Percentiles rank a stretch among this genome's conserved stretches.
phyloP scores from a whole-genome alignment of 2,329 filamentous ascomycete species.

The Xylariaceae sp. region DNA sequence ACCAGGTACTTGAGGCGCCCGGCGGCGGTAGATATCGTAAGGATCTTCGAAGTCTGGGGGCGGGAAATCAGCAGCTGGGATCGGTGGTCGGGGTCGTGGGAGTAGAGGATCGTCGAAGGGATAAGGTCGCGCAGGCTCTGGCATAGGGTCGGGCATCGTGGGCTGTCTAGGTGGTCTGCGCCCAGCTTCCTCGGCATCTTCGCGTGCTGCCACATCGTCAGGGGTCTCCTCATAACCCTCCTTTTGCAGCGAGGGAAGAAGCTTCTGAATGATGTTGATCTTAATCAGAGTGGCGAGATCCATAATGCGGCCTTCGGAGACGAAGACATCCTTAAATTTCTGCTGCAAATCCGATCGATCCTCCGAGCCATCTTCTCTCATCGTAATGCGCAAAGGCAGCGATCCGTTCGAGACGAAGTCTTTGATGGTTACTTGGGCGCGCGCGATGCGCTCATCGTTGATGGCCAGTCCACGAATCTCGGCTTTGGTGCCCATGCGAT shows the following conservation, averaged over 20 bases:
- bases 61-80: constrained; percentile 68
- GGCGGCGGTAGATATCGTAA: constrained; percentile 69
- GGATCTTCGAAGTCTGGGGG: constrained; percentile 94
- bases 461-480: constrained; percentile 74
- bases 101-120: constrained; percentile 64
- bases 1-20: constrained; percentile 40
- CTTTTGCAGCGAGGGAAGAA: constrained; percentile 71
- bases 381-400: constrained; percentile 52
- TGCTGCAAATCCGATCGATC: constrained; percentile 45
- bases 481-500: constrained; percentile 76
- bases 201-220: constrained; percentile 37
- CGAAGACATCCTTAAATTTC: constrained; percentile 61
- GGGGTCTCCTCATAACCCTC: constrained; percentile 67
- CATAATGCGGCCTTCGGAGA: constrained; percentile 60
- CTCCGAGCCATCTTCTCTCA: constrained; percentile 42
- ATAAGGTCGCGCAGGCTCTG: constrained; percentile 59
- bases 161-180: constrained; percentile 37
- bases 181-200: constrained; percentile 41
- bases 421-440: constrained; percentile 66
- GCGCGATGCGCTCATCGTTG: constrained; percentile 74
- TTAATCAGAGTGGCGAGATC: constrained; percentile 71
- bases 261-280: constrained; percentile 73
- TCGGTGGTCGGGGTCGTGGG: constrained; percentile 53
- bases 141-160: constrained; percentile 47
- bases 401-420: constrained; percentile 65